Base-by-base conservation (phyloP, 2,329 filamentous ascomycete genomes). In the Tetracladium maxilliforme region DNA sequence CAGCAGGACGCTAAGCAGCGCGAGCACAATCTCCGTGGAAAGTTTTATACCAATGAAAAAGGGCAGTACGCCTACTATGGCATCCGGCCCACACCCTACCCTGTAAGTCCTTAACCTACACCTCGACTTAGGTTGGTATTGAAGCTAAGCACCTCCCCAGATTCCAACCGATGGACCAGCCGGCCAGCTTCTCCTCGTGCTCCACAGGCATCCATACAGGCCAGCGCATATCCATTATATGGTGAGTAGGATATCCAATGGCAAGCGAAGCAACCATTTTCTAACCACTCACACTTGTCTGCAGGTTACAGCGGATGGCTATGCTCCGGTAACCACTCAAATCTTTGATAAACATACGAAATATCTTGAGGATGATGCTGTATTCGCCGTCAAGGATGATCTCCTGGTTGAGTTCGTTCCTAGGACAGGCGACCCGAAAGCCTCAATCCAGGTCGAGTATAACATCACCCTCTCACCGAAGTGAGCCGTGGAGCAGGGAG, bases 161-260 rank as follows among this genome's bases (percentile, higher is more conserved):
- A 90, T 92, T 40, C 81, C 82, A 2, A 63, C 81, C 39, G 82
- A 92, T 49, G 81, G 80, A 7, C 83, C 84, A 0, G 82, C 92
- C 2, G 84, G 81, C 1, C 68, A 71, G 48, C 45, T 90, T 36
- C 51, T 90, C 38, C 52, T 56, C 43, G 47, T 54, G 40, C 44
- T 90, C 39, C 61, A 64, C n/a, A 57, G 82, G n/a, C 82, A 90
- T 52, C 70, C 71, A 28, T 86, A 71, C 55, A 55, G 82, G 26
- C 82, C 81, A 2, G 68, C 72, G 12, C 81, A 90, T 48, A 67
- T 87, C 60, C 81, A 90, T 48, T 90, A 90, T 41, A 90, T 92
- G 79, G n/a, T n/a, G n/a, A n/a, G n/a, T n/a, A n/a, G n/a, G n/a
- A n/a, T n/a, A n/a, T n/a, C n/a, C n/a, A n/a, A n/a, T n/a, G n/a